These are phyloP conservation scores for Oxytropis ochrocephala DNA, from an alignment of 306 rosid species.

Conservation along the genomic window DNA sequence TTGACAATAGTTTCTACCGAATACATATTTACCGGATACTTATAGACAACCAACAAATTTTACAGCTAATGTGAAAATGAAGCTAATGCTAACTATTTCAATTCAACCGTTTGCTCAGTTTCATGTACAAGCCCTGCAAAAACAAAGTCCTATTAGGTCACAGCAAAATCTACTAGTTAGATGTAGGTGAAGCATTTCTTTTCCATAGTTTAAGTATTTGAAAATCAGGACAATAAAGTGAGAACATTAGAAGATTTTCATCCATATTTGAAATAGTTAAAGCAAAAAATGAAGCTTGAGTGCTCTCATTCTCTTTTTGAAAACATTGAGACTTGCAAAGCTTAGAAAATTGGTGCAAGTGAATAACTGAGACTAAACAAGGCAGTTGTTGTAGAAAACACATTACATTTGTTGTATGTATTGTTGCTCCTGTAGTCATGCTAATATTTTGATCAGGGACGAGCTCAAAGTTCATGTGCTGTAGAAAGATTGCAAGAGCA, in stretches of 20 bases:
- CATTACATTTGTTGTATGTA: slow-evolving; percentile 84
- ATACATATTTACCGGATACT: slow-evolving; percentile 16
- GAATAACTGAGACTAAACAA: not conserved
- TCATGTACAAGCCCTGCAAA: slow-evolving; percentile 97
- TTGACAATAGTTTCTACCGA: not conserved
- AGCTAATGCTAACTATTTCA: slow-evolving; percentile 28
- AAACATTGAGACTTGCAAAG: not conserved
- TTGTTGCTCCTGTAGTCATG: slow-evolving; percentile 98
- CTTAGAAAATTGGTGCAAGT: not conserved
- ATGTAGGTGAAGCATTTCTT: not conserved
- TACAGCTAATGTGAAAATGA: slow-evolving; percentile 19
- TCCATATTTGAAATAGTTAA: not conserved
- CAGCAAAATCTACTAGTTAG: not conserved
- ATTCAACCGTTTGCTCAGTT: slow-evolving; percentile 54
- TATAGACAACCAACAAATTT: slow-evolving; percentile 12
- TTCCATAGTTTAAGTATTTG: not conserved
- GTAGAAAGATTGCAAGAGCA: slow-evolving; percentile 76
- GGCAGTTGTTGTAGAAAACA: not conserved
- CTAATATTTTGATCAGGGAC: slow-evolving; percentile 80
- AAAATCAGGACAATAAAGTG: not conserved
- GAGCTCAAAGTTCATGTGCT: slow-evolving; percentile 68
- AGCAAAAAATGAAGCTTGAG: not conserved
- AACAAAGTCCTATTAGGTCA: slow-evolving; percentile 20
- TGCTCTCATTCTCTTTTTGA: not conserved
- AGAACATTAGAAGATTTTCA: not conserved